phyloP scores from a whole-genome alignment of 495 filamentous ascomycete genomes.

The Bathelium albidoporum region DNA sequence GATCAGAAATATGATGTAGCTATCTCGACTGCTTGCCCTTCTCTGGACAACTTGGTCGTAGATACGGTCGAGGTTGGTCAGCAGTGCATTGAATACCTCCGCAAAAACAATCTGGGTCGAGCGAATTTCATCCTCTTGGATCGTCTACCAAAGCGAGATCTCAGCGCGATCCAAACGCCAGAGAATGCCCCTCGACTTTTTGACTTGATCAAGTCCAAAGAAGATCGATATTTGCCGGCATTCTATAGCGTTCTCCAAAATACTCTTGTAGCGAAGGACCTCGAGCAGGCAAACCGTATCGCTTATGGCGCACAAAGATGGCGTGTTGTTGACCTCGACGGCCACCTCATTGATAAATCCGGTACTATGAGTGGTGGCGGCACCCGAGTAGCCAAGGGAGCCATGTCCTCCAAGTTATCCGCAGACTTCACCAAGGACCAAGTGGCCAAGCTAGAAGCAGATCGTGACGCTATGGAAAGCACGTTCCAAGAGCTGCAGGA shows the following conservation, averaged over 20 bases:
- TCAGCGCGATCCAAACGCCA: conserved; percentile 71
- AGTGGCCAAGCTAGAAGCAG: conserved; percentile 72
- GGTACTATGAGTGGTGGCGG: conserved; percentile 98
- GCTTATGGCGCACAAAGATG: conserved; percentile 87
- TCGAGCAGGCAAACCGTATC: conserved; percentile 89
- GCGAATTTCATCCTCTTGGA: conserved; percentile 95
- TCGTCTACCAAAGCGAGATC: conserved; percentile 64
- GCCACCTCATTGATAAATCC: conserved; percentile 90
- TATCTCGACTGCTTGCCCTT: conserved; percentile 88
- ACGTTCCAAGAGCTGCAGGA: conserved; percentile 72
- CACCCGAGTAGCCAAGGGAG: conserved; percentile 71
- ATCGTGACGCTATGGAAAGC: conserved; percentile 74
- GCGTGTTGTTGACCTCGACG: conserved; percentile 91
- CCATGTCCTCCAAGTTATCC: conserved; percentile 91
- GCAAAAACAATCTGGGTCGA: conserved; percentile 95
- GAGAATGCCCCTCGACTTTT: conserved; percentile 88
- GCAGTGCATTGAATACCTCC: conserved; percentile 92
- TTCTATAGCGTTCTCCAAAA: conserved; percentile 92
- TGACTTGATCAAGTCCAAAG: conserved; percentile 82
- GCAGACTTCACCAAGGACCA: conserved; percentile 78
- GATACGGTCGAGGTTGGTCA: conserved; percentile 91
- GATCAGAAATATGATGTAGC: conserved; percentile 91
- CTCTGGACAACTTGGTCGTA: conserved; percentile 89
- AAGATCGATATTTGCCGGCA: conserved; percentile 76
- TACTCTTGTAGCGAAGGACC: conserved; percentile 84